phyloP scores from a whole-genome alignment of 2,329 filamentous ascomycete genomes.

The Emmonsiellopsis sp. region DNA sequence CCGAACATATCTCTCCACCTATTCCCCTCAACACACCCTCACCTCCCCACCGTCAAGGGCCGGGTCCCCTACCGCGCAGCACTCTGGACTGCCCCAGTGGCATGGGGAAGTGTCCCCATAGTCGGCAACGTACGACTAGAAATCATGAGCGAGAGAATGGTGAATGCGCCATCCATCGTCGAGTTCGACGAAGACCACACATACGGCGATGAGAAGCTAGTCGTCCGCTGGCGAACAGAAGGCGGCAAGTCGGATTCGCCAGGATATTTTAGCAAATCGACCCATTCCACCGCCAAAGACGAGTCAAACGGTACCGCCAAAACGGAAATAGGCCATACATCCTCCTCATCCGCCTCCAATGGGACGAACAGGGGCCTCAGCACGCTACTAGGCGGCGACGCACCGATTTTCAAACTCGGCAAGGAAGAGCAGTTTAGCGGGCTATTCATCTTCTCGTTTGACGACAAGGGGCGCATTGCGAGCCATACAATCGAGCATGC shows the following conservation, averaged over 20 bases:
- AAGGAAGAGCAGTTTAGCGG: slow-evolving; percentile 75
- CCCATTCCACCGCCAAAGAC: neutral
- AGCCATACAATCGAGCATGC: slow-evolving; percentile 93
- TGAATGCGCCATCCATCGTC: slow-evolving; percentile 41
- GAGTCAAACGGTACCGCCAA: neutral
- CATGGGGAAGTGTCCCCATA: slow-evolving; percentile 87
- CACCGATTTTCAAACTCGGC: slow-evolving; percentile 41
- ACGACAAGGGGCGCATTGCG: slow-evolving; percentile 70
- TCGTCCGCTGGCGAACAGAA: slow-evolving; percentile 79
- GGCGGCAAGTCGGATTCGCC: slow-evolving; percentile 11
- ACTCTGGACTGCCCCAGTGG: slow-evolving; percentile 89
- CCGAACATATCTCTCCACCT: slow-evolving; percentile 54
- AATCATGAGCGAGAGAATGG: slow-evolving; percentile 84
- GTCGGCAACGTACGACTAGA: slow-evolving; percentile 82
- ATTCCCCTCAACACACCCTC: slow-evolving; percentile 52
- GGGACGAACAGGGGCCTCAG: slow-evolving; percentile 33
- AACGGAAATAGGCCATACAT: slow-evolving; percentile 8
- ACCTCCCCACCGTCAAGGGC: slow-evolving; percentile 82
- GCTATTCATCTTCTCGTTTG: slow-evolving; percentile 92
- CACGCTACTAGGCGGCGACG: slow-evolving; percentile 44
- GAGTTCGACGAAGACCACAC: slow-evolving; percentile 28
- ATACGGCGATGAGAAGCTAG: slow-evolving; percentile 60
- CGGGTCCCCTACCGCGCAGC: slow-evolving; percentile 86
- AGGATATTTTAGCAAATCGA: slow-evolving; percentile 2
- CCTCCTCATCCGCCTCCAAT: slow-evolving; percentile 18